Evolutionary conservation across 257 asterid species (phyloP), one percentile per base, ranked within the genome.

Genomic region (Scutellaria baicalensis): DNA sequence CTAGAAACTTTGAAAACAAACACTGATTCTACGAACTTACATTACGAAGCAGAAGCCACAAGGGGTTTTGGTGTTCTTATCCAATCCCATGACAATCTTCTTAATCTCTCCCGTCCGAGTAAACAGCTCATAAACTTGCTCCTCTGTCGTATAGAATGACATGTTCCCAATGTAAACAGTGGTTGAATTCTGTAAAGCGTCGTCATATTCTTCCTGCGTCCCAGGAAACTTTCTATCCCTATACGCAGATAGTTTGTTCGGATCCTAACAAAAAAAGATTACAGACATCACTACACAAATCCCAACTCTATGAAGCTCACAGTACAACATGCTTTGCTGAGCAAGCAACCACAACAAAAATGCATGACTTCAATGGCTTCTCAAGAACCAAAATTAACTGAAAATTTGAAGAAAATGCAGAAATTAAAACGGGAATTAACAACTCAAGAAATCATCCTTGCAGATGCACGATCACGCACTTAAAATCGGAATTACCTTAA

Each of bases 111-210:
- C 99, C 11, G 99, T 89, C 43, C 97, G 86, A 8, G 93, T 74
- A 77, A 94, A 91, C 51, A 94, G 73, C 89, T 94, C 99, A 35
- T 89, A 94, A 58, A 91, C 93, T 77, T 94, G 99, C 88, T 94
- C 99, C 84, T 94, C 99, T 2, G 99, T 94, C 0, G 99, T 87
- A 66, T 94, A 94, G 77, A 94, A 93, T 14, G 97, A 94, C 96
- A 94, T 87, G 74, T 94, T 93, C 77, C 97, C 99, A 5, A 86
- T 77, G 59, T 93, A 93, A 50, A 89, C 83, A n/a, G 97, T 93
- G 2, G 85, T 80, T 9, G 96, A 89, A 48, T 77, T 84, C 67
- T 66, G 79, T 54, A 93, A 83, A 45, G 97, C 88, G 64, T 91
- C 88, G 23, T 93, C 99, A 61, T 87, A 93, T 17, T 93, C 97